These are phyloP conservation scores for Paraphaeosphaeria sporulosa DNA, from an alignment of 2,329 filamentous ascomycete genomes.

Conservation along the genomic window DNA sequence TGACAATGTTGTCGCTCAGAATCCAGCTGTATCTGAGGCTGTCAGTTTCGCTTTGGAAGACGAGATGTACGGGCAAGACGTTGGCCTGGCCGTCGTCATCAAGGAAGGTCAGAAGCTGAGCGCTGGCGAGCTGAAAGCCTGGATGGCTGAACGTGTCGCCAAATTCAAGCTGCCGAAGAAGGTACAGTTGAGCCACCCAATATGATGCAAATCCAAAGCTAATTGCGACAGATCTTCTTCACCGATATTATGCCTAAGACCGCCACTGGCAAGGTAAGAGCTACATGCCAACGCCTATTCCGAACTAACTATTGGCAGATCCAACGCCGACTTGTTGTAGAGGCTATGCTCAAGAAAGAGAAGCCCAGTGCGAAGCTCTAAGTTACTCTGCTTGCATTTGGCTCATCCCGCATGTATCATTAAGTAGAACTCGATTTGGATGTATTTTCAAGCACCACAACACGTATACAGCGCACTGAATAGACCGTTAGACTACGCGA, in stretches of 20 bases:
- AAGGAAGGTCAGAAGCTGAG: slow-evolving; percentile 66
- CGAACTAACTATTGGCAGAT: slow-evolving; percentile 53
- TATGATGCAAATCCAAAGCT: slow-evolving; percentile 21
- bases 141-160: slow-evolving; percentile 73
- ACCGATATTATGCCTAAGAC: slow-evolving; percentile 88
- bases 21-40: slow-evolving; percentile 76
- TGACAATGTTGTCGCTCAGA: slow-evolving; percentile 80
- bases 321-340: slow-evolving; percentile 84
- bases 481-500: slow-evolving; percentile 12
- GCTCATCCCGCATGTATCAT: slow-evolving; percentile 17
- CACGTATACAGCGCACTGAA: slow-evolving; percentile 4
- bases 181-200: slow-evolving; percentile 55
- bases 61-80: slow-evolving; percentile 83
- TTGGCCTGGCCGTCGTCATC: slow-evolving; percentile 77
- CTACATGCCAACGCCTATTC: too few relatives aligned
- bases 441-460: slow-evolving; percentile 5
- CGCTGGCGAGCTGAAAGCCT: slow-evolving; percentile 70
- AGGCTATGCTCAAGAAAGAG: slow-evolving; percentile 80
- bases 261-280: slow-evolving; percentile 74
- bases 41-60: slow-evolving; percentile 85
- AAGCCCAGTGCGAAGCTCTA: slow-evolving; percentile 59
- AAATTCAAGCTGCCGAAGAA: slow-evolving; percentile 89
- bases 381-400: slow-evolving; percentile 1
- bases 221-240: slow-evolving; percentile 71
- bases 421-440: background rate